phyloP scores from a whole-genome alignment of 495 filamentous ascomycete genomes.

The Xylona heveae region DNA sequence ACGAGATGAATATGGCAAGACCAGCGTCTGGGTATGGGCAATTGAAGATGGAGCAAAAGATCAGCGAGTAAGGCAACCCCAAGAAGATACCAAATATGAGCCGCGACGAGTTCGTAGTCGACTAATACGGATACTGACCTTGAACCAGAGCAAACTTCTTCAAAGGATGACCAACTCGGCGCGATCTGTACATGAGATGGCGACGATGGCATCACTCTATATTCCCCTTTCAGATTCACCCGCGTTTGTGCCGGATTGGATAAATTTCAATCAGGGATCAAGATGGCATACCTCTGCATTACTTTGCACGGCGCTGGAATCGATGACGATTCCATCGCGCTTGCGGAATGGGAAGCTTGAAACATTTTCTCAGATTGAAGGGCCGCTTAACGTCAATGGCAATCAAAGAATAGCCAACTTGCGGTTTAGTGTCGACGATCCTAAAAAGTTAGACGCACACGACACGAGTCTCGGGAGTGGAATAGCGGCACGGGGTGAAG shows the following conservation, averaged over 20 bases:
- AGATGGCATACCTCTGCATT: slow-evolving; percentile 69
- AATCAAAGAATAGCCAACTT: slow-evolving; percentile 64
- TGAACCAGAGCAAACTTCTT: slow-evolving; percentile 24
- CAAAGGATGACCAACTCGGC: slow-evolving; percentile 47
- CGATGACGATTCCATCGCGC: slow-evolving; percentile 53
- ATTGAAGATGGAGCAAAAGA: slow-evolving; percentile 39
- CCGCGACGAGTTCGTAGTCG: too few species aligned
- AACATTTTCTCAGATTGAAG: slow-evolving; percentile 40
- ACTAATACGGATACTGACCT: slow-evolving; percentile 3
- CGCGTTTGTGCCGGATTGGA: slow-evolving; percentile 28
- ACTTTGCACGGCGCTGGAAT: slow-evolving; percentile 60
- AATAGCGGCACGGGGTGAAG: slow-evolving; percentile 9
- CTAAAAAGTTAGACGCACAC: slow-evolving; percentile 7
- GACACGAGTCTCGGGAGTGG: slow-evolving; percentile 7
- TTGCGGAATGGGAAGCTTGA: slow-evolving; percentile 30
- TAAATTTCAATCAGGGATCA: slow-evolving; percentile 41
- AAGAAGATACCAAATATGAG: neutral
- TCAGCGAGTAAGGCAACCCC: slow-evolving; percentile 27
- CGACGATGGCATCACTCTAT: slow-evolving; percentile 53
- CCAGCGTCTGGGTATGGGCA: slow-evolving; percentile 68
- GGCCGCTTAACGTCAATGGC: slow-evolving; percentile 51
- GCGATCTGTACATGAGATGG: slow-evolving; percentile 39
- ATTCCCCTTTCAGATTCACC: slow-evolving; percentile 52
- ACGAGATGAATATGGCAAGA: slow-evolving; percentile 80
- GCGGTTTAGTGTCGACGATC: slow-evolving; percentile 26